Conservation (phyloP, 1,139 yeast genomes). For the Scheffersomyces illinoinensis region DNA sequence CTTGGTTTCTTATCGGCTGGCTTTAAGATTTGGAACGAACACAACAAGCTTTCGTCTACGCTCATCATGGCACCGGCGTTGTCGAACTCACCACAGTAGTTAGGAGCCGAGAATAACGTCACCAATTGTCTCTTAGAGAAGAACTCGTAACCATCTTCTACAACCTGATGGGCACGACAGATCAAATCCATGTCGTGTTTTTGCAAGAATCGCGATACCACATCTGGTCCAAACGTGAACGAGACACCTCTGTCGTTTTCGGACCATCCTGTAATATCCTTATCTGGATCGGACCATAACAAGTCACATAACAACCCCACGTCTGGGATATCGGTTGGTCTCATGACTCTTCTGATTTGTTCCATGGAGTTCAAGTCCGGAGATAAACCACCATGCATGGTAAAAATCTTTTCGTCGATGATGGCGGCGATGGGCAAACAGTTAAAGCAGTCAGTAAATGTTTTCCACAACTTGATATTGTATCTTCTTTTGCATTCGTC, state of each 20-base stretch:
- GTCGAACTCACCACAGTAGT: slow-evolving; percentile 98
- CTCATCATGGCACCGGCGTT: slow-evolving; percentile 99
- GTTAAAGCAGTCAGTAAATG: slow-evolving; percentile 96
- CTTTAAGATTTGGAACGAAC: slow-evolving; percentile 96
- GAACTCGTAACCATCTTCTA: slow-evolving; percentile 97
- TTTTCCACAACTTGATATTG: slow-evolving; percentile 96
- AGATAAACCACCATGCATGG: slow-evolving; percentile 98
- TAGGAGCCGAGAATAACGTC: slow-evolving; percentile 93
- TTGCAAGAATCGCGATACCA: slow-evolving; percentile 88
- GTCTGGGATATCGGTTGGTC: slow-evolving; percentile 98
- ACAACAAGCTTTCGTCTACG: slow-evolving; percentile 90
- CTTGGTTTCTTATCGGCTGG: slow-evolving; percentile 95
- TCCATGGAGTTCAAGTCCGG: slow-evolving; percentile 98
- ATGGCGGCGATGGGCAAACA: slow-evolving; percentile 98
- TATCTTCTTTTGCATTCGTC: slow-evolving; percentile 98
- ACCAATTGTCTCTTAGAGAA: slow-evolving; percentile 94
- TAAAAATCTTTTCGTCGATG: slow-evolving; percentile 94
- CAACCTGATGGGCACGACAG: slow-evolving; percentile 98
- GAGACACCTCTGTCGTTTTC: slow-evolving; percentile 98
- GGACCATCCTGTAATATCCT: slow-evolving; percentile 96
- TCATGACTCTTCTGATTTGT: slow-evolving; percentile 96
- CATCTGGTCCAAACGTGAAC: slow-evolving; percentile 96
- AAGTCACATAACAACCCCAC: slow-evolving; percentile 93
- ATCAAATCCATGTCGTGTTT: slow-evolving; percentile 96
- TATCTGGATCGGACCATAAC: slow-evolving; percentile 98